Base-by-base conservation (phyloP, 139 green algal species). In the Chlorella vulgaris region DNA sequence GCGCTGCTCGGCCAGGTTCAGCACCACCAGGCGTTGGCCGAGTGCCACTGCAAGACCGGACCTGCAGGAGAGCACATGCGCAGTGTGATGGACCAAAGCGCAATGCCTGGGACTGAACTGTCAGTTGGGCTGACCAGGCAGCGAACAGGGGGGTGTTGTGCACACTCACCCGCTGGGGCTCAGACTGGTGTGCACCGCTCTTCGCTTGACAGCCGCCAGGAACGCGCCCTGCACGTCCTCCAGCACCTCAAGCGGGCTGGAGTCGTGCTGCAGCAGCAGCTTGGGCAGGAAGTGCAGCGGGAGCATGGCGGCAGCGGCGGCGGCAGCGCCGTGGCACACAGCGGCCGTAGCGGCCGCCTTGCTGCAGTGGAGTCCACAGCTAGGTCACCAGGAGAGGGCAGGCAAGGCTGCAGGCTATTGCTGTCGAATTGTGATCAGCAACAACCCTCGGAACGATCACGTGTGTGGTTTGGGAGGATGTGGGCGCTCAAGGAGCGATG, bases 211-310 rank as follows among this genome's bases (percentile, higher is more conserved):
- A 4, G 83, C 85, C 28, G 35, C 5, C 29, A 88, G 51, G 51
- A 82, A 43, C 18, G 82, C 62, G 38, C 35, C 22, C 19, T 69
- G 63, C 63, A 63, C 62, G 42, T 85, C 66, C 39, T 77, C 47
- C 33, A 69, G 26, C 36, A 76, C 67, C 3, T 78, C 28, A 19
- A 73, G 33, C 28, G 74, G 67, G 61, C 76, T 83, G 68, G 60
- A 63, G 50, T 88, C 82, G 33, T 88, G 81, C 51, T 85, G 81
- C n/a, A 85, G 78, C n/a, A 85, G 42, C 33, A 88, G 43, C 36
- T 85, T 83, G 8, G 78, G 36, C 43, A 84, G 40, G 70, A 74
- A 84, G 4, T 28, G 3, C 10, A 84, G 42, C 55, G 15, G 18
- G 5, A 65, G 18, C 55, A 65, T 65, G 15, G 5, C 21, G 55